Base-by-base conservation (phyloP, 306 rosid genomes). In the Ochetophila trinervis region DNA sequence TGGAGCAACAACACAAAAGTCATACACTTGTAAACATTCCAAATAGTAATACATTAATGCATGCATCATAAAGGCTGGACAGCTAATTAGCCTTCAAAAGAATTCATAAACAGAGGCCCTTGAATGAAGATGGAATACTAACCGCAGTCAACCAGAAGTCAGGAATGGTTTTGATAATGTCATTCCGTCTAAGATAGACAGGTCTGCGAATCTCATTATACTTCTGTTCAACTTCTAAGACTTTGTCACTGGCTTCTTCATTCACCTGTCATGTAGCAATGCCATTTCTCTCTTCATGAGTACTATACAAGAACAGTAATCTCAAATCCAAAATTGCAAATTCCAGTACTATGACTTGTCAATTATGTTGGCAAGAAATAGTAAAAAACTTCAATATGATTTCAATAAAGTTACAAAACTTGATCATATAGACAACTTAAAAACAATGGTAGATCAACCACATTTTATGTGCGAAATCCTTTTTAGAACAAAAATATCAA, bases 71-170 rank as follows among this genome's bases (percentile, higher is more conserved):
- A 9, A 35, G 12, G 22, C 51, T n/a, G 1, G 0, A 17, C 23
- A 36, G 53, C 45, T 17, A 19, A 22, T 47, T 37, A 40, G 60
- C 49, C 36, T 23, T 48, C 4, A 40, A 63, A 15, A 8, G 60
- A 65, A 40, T 20, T 56, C 35, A 11, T 63, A 45, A 16, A 50
- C 3, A 35, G 34, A 19, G 8, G 66, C 5, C 6, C 5, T 17
- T 5, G 0, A 50, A 52, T 27, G n/a, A 10, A 4, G 8, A 22
- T 8, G 52, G n/a, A 73, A 66, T 60, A 85, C 97, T 80, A 55
- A 89, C 98, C 61, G 96, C 90, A 75, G 95, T 92, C 52, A 83
- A 48, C 97, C 95, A 90, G 73, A 90, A 87, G 78, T 90, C 90
- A n/a, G 95, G 92, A 78, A 90, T 90, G 53, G 81, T 49, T 70